phyloP scores from a whole-genome alignment of 371 early-diverging fungal species.

The Saksenaea oblongispora region DNA sequence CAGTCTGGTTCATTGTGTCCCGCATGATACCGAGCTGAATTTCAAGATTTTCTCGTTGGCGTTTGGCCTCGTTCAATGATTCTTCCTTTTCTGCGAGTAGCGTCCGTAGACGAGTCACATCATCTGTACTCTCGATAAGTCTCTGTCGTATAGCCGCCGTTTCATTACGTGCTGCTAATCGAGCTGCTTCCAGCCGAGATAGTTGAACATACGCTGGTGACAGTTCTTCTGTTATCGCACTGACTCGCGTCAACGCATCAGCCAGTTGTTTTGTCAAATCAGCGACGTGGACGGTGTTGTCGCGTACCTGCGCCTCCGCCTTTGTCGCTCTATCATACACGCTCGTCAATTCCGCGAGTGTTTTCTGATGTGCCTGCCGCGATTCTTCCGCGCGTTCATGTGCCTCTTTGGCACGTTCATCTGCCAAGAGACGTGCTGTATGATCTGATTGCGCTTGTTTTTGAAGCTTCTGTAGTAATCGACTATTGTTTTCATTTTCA shows the following conservation, averaged over 20 bases:
- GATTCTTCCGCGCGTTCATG: conserved; percentile 54
- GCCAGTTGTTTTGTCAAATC: conserved; percentile 55
- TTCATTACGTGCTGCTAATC: conserved; percentile 42
- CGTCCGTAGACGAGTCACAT: conserved; percentile 21
- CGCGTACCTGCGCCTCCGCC: conserved; percentile 52
- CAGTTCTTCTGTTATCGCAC: not conserved
- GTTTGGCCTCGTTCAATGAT: conserved; percentile 31
- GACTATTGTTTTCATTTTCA: conserved; percentile 47
- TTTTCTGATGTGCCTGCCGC: conserved; percentile 54
- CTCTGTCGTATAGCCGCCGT: conserved; percentile 33
- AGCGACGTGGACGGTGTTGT: conserved; percentile 40
- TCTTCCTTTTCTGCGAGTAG: conserved; percentile 34
- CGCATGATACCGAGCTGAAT: conserved; percentile 55
- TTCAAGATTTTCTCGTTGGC: conserved; percentile 47
- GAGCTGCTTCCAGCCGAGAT: conserved; percentile 39
- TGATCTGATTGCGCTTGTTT: conserved; percentile 50
- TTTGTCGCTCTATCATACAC: conserved; percentile 46
- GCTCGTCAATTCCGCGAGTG: conserved; percentile 47
- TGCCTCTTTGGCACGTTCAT: conserved; percentile 50
- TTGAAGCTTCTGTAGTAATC: conserved; percentile 38
- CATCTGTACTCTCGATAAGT: conserved; percentile 40
- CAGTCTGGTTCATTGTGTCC: conserved; percentile 39
- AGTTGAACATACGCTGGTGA: conserved; percentile 3
- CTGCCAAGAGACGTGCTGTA: conserved; percentile 39
- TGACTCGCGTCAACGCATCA: conserved; percentile 17